A percentile compares a stretch with the other conserved stretches of the same genome.
These are phyloP conservation scores for Aspergillus ellipticus DNA, from an alignment of 495 filamentous ascomycete species.

Conservation along the genomic window DNA sequence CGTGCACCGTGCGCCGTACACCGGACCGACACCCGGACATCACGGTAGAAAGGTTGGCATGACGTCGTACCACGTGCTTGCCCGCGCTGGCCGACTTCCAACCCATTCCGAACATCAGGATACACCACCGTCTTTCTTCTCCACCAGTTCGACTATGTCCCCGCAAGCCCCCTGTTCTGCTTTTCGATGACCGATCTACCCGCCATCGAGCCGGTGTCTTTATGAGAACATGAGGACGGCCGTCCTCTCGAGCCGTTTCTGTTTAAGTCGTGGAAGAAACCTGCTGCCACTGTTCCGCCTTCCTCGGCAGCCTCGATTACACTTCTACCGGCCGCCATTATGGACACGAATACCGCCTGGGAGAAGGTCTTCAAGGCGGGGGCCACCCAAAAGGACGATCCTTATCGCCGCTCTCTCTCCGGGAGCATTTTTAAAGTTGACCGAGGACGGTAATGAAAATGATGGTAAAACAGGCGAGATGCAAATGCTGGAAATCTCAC, in stretches of 20 bases:
- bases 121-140: background rate
- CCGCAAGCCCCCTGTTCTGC: constrained; percentile 1
- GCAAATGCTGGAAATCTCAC: constrained; percentile 80
- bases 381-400: constrained; percentile 30
- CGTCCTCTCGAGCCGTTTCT: constrained; percentile 51
- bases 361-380: constrained; percentile 26
- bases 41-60: background rate
- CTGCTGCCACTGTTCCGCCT: constrained; percentile 22
- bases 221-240: constrained; percentile 53
- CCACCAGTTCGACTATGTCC: background rate
- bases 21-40: background rate
- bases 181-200: background rate
- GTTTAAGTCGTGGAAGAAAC: constrained; percentile 37
- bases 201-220: constrained; percentile 6
- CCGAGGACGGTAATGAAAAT: constrained; percentile 58
- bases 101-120: background rate
- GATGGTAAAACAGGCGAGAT: constrained; percentile 69
- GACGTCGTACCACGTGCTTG: constrained; percentile 17
- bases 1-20: too few species aligned
- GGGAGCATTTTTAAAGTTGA: constrained; percentile 68
- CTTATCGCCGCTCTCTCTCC: constrained; percentile 55
- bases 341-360: constrained; percentile 24
- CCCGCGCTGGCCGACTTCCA: background rate
- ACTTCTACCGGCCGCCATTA: constrained; percentile 18
- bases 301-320: constrained; percentile 12